Evolutionary conservation across 257 asterid genomes (phyloP), one percentile per base, ranked within the genome.

Genomic region (Ehretia macrophylla): DNA sequence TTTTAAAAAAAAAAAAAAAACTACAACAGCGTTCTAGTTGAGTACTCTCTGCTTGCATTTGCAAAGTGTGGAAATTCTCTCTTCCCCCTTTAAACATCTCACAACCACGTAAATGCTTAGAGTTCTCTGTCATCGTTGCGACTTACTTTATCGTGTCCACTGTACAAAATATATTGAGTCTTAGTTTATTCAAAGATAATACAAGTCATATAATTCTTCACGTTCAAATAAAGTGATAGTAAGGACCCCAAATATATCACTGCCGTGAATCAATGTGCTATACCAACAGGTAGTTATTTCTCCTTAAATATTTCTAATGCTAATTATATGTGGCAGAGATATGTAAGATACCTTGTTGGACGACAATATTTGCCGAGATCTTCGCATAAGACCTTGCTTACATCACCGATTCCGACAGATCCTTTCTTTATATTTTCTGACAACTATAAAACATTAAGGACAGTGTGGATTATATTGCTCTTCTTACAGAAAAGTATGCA

Each of bases 371-470:
- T 78, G 63, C 95, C 77, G 14, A 92, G 75, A 70, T 92, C 87
- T 61, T 79, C 79, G 75, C 99, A 92, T 17, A 92, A 72, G 54
- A 88, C 90, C 71, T 79, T 81, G 83, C 87, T 75, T 8, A 88
- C 95, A 62, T 80, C 86, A 68, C 97, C 99, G 40, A 71, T 81
- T 55, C 76, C 66, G 32, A 84, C 75, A 8, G 83, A 79, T 32
- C 95, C 97, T 47, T 86, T 81, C 79, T 86, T 92, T 72, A 92
- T 88, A 68, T 64, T 55, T 60, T 92, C 95, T 0, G 98, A 51
- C 51, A 90, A 79, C 96, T 91, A 91, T 63, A 58, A 46, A 49
- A 47, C 52, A 56, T 56, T 50, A 45, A 48, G n/a, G 51, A 14
- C 22, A 55, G 56, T 44, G n/a, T 32, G 38, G 54, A n/a, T 49